These are phyloP conservation scores for Phytophthora sansomeana DNA, from an alignment of 352 stramenopile species.

Conservation along the genomic window DNA sequence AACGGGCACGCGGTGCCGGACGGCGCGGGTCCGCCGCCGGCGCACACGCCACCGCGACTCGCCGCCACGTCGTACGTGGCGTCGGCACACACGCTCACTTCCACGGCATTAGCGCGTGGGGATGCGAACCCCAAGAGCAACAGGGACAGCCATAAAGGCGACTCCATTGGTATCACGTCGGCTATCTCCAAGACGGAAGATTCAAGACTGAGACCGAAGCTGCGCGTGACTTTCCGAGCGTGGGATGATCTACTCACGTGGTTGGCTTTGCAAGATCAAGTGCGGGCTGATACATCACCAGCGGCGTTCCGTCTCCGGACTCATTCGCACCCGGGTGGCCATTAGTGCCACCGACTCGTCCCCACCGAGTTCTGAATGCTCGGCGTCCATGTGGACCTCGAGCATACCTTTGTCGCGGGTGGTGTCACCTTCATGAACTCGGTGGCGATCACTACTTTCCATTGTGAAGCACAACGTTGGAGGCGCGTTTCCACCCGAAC, in stretches of 20 bases:
- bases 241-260: not conserved
- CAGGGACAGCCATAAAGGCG: not conserved
- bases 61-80: slow-evolving; percentile 59
- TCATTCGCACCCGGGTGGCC: not conserved
- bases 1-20: slow-evolving; percentile 47
- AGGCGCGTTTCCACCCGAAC: no score
- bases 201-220: slow-evolving; percentile 30
- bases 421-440: no score
- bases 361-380: no score
- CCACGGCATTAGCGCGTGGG: not conserved
- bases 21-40: slow-evolving; percentile 40
- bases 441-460: no score
- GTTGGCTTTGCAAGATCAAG: not conserved
- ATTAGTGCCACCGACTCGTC: no score
- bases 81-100: slow-evolving; percentile 67
- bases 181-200: not conserved
- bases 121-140: not conserved
- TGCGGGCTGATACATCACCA: not conserved
- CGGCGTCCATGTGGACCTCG: no score
- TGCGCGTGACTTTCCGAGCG: no score
- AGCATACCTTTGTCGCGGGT: no score
- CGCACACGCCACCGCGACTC: slow-evolving; percentile 44
- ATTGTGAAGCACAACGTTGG: no score
- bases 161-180: slow-evolving; percentile 12
- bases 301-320: not conserved